Evolutionary conservation across 495 filamentous ascomycete genomes (phyloP).

Genomic region (Hypoxylon cercidicola): DNA sequence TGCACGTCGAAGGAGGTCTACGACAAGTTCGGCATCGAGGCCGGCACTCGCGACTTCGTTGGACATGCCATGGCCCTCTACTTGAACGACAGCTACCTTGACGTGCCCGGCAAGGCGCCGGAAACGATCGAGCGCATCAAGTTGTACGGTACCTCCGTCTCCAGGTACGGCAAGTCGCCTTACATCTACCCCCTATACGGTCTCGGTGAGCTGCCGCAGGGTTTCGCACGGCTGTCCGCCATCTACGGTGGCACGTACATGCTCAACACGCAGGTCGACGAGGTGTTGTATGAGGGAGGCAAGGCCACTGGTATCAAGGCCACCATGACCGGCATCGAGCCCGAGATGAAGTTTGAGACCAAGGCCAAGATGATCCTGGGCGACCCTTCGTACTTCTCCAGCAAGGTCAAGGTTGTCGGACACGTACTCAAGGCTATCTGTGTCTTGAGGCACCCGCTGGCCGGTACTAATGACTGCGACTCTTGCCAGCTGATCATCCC

Average conservation of each 20-base stretch:
- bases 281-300: constrained; percentile 80
- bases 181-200: constrained; percentile 99
- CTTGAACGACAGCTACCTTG: constrained; percentile 87
- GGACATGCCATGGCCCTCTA: constrained; percentile 98
- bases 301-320: constrained; percentile 95
- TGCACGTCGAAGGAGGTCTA: constrained; percentile 97
- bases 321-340: constrained; percentile 87
- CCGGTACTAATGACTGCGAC: constrained; percentile 84
- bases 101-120: constrained; percentile 73
- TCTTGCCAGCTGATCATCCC: constrained; percentile 97
- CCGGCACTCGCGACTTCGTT: constrained; percentile 93
- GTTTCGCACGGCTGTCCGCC: constrained; percentile 95
- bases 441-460: constrained; percentile 94
- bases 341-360: constrained; percentile 92
- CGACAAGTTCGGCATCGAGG: constrained; percentile 94
- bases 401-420: constrained; percentile 85
- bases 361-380: constrained; percentile 96
- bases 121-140: constrained; percentile 93
- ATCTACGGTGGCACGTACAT: constrained; percentile 99
- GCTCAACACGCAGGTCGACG: constrained; percentile 93
- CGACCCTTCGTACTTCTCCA: constrained; percentile 95
- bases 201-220: constrained; percentile 96
- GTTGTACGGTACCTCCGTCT: constrained; percentile 97
- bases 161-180: constrained; percentile 96
- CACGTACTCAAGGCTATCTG: constrained; percentile 96